Evolutionary conservation across 2,329 filamentous ascomycete species (phyloP).

Genomic region (Aureobasidium lini): DNA sequence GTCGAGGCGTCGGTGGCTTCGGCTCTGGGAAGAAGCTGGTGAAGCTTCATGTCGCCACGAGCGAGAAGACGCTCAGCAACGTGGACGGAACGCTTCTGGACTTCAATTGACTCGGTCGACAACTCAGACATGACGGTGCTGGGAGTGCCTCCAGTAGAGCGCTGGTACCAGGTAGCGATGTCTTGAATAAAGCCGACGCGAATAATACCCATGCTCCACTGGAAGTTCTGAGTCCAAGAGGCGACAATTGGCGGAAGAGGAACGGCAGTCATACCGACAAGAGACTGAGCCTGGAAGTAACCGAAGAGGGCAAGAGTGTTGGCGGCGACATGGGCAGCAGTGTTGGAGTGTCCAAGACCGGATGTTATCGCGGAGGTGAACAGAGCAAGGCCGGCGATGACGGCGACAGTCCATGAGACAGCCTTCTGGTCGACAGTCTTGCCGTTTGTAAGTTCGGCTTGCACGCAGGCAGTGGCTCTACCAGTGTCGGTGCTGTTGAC

Average conservation of each 20-base stretch:
- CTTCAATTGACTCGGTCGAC: constrained; percentile 69
- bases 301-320: constrained; percentile 90
- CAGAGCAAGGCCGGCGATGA: constrained; percentile 78
- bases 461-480: constrained; percentile 71
- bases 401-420: constrained; percentile 82
- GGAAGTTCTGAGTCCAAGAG: constrained; percentile 94
- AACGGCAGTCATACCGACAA: constrained; percentile 78
- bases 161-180: constrained; percentile 93
- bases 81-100: constrained; percentile 59
- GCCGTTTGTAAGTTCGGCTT: constrained; percentile 81
- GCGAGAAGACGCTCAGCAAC: constrained; percentile 41
- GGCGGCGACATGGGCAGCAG: constrained; percentile 86
- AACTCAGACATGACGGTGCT: constrained; percentile 70
- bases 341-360: constrained; percentile 85
- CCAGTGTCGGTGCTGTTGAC: constrained; percentile 64
- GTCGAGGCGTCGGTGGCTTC: constrained; percentile 22
- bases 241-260: constrained; percentile 78
- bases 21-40: constrained; percentile 40
- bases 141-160: constrained; percentile 79
- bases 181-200: constrained; percentile 76
- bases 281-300: constrained; percentile 91
- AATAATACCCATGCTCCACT: constrained; percentile 97
- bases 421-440: constrained; percentile 84
- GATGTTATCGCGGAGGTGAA: constrained; percentile 82
- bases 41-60: constrained; percentile 40